Evolutionary conservation across 2,329 filamentous ascomycete genomes (phyloP).

Genomic region (Talaromyces funiculosus): DNA sequence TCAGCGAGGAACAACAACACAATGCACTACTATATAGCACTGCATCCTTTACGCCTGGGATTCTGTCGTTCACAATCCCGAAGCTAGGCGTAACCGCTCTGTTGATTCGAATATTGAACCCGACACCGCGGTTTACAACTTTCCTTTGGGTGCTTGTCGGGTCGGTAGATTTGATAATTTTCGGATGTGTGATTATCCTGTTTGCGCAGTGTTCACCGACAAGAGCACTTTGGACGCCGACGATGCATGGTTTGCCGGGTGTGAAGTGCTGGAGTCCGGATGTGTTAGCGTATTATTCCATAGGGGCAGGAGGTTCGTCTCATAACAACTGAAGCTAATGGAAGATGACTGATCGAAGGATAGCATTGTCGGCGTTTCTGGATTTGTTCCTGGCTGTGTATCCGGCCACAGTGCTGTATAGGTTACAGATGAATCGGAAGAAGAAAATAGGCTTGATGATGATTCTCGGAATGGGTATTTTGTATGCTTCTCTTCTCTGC

Average conservation of each 20-base stretch:
- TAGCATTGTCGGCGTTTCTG: conserved; percentile 26
- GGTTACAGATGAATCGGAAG: conserved; percentile 26
- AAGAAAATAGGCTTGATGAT: conserved; percentile 27
- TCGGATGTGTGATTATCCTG: conserved; percentile 36
- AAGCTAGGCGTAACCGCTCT: conserved; percentile 27
- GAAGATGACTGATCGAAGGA: neutral
- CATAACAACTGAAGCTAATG: neutral
- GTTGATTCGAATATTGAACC: conserved; percentile 25
- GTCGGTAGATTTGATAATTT: conserved; percentile 26
- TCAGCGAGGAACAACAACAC: conserved; percentile 18
- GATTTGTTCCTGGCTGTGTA: conserved; percentile 33
- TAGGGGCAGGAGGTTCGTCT: conserved; percentile 35
- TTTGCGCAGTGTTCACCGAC: conserved; percentile 42
- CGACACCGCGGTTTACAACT: conserved; percentile 16
- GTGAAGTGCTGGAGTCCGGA: conserved; percentile 32
- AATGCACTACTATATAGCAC: conserved; percentile 22
- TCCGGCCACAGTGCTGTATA: conserved; percentile 27
- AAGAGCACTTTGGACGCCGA: conserved; percentile 35
- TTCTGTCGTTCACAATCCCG: conserved; percentile 26
- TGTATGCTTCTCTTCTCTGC: conserved; percentile 21
- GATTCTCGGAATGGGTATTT: conserved; percentile 26
- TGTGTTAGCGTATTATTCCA: conserved; percentile 37
- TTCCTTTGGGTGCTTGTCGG: conserved; percentile 26
- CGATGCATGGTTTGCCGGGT: conserved; percentile 22
- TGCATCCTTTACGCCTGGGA: conserved; percentile 25